Evolutionary conservation across 176 grass and related monocot species (phyloP).

Genomic region (Saccharum spontaneum): DNA sequence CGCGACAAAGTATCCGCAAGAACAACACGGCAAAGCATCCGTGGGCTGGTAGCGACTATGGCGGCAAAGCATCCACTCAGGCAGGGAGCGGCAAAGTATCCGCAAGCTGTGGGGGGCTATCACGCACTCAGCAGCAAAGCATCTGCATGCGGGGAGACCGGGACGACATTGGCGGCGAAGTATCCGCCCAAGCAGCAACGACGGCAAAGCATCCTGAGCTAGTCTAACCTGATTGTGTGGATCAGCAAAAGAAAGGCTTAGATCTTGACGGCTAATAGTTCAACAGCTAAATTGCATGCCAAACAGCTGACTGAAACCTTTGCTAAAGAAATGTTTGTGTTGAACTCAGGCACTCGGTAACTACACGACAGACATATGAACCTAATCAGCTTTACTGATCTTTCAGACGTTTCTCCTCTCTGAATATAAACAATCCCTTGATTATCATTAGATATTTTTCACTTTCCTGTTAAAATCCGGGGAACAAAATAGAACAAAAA

Average conservation of each 20-base stretch:
- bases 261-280: neutral
- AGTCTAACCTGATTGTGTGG: neutral
- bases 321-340: neutral
- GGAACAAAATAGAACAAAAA: no score
- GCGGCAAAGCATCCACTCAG: no score
- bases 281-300: conserved; percentile 16
- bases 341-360: conserved; percentile 1
- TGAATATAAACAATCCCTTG: neutral
- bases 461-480: neutral
- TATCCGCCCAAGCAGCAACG: no score
- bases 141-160: no score
- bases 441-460: neutral
- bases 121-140: no score
- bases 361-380: neutral
- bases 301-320: neutral
- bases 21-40: no score
- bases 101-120: no score
- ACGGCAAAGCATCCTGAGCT: no score
- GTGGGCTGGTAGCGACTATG: no score
- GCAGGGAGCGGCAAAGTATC: no score
- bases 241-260: neutral
- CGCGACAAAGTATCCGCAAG: no score
- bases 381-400: neutral
- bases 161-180: no score
- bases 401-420: conserved; percentile 1